Conservation (phyloP, 805 yeast genomes). For the Ogataea trehalophila region DNA sequence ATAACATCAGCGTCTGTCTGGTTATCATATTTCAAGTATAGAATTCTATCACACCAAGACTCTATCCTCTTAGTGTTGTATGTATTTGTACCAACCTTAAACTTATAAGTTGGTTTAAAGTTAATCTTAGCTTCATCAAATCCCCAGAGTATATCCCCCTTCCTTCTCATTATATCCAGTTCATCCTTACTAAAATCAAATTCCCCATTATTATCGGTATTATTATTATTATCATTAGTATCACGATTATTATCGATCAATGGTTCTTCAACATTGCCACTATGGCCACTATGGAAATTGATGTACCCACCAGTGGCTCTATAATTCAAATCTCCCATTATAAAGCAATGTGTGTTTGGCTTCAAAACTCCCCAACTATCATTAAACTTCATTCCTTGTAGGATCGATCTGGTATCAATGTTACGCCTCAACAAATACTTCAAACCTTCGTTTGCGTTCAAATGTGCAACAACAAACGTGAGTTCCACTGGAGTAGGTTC, state of each 20-base stretch:
- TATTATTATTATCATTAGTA: neutral
- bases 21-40: constrained; percentile 46
- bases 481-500: constrained; percentile 25
- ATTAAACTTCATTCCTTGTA: constrained; percentile 51
- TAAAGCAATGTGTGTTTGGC: constrained; percentile 54
- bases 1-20: constrained; percentile 2
- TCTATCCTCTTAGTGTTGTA: constrained; percentile 62
- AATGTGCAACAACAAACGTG: constrained; percentile 67
- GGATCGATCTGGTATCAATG: constrained; percentile 42
- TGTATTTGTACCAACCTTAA: constrained; percentile 36
- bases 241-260: neutral
- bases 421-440: constrained; percentile 45
- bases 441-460: constrained; percentile 74
- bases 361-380: constrained; percentile 51
- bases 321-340: constrained; percentile 86
- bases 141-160: constrained; percentile 50
- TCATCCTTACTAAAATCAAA: constrained; percentile 41
- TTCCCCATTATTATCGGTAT: constrained; percentile 1
- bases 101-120: constrained; percentile 84
- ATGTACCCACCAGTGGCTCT: constrained; percentile 39
- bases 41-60: constrained; percentile 87
- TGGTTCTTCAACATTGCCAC: neutral
- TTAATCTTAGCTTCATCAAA: constrained; percentile 60
- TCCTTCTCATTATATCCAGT: constrained; percentile 35
- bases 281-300: neutral